Conservation (phyloP, 495 filamentous ascomycete genomes). For the Poronia punctata region DNA sequence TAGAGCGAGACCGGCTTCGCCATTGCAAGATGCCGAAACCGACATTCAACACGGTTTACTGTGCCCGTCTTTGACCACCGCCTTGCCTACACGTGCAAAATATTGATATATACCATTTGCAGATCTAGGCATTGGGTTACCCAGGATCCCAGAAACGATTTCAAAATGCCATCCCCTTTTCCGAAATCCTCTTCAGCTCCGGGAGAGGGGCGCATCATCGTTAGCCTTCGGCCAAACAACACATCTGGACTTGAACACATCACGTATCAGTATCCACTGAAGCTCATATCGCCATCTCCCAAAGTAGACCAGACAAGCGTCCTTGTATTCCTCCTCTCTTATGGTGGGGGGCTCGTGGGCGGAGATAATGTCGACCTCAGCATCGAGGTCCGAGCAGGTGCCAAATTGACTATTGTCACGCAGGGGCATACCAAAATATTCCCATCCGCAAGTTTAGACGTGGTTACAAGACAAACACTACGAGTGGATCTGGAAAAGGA, state of each 20-base stretch:
- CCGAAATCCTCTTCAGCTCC: conserved; percentile 61
- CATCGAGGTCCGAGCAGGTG: conserved; percentile 54
- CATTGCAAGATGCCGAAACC: no score
- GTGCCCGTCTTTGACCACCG: no score
- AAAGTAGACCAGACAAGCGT: conserved; percentile 52
- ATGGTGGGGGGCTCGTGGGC: conserved; percentile 86
- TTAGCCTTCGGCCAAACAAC: conserved; percentile 63
- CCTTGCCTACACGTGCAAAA: no score
- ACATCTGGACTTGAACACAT: conserved; percentile 66
- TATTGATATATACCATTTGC: no score
- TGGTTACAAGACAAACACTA: conserved; percentile 63
- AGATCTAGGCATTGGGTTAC: no score
- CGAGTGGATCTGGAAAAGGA: conserved; percentile 52
- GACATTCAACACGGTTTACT: no score
- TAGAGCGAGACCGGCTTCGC: no score
- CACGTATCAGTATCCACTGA: conserved; percentile 88
- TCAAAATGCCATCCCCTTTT: conserved; percentile 52
- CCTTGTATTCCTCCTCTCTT: conserved; percentile 79
- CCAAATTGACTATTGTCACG: conserved; percentile 76
- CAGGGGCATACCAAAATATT: conserved; percentile 97
- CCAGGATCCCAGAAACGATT: not conserved
- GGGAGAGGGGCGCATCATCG: conserved; percentile 70
- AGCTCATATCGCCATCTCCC: conserved; percentile 67
- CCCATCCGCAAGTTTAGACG: conserved; percentile 53
- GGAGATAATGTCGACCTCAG: conserved; percentile 73